phyloP scores from a whole-genome alignment of 176 grass and related monocot genomes.

The Triticum turgidum region DNA sequence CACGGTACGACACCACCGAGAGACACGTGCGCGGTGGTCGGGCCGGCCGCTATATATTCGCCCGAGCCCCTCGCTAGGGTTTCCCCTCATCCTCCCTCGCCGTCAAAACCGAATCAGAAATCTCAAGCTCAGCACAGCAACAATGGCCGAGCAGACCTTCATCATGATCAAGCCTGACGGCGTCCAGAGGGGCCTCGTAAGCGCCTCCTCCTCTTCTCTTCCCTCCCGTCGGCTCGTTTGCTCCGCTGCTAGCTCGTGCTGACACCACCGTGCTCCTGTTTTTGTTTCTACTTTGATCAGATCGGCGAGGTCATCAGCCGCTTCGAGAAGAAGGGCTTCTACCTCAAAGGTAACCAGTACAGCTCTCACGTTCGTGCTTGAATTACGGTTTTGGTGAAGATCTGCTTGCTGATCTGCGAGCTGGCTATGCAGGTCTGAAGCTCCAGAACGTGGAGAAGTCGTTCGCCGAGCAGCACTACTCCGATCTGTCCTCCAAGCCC shows the following conservation, averaged over 20 bases:
- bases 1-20: background rate
- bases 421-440: conserved; percentile 59
- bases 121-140: background rate
- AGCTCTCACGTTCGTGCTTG: background rate
- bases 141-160: conserved; percentile 61
- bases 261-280: background rate
- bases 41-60: conserved; percentile 29
- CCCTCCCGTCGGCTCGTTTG: background rate
- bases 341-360: conserved; percentile 64
- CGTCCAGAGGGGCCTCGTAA: conserved; percentile 75
- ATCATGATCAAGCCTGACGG: conserved; percentile 90
- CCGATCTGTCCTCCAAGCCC: conserved; percentile 84
- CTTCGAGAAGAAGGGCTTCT: conserved; percentile 99
- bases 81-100: conserved; percentile 33
- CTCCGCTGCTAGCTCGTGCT: background rate
- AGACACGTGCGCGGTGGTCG: background rate
- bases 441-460: conserved; percentile 79
- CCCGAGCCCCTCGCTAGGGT: conserved; percentile 15
- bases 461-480: conserved; percentile 97
- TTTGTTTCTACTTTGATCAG: conserved; percentile 22
- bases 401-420: background rate
- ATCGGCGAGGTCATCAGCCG: conserved; percentile 89
- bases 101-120: conserved; percentile 6
- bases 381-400: background rate
- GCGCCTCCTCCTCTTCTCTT: background rate